These are phyloP conservation scores for Digitaria exilis DNA, from an alignment of 202 grass and related monocot species.

Conservation along the genomic window DNA sequence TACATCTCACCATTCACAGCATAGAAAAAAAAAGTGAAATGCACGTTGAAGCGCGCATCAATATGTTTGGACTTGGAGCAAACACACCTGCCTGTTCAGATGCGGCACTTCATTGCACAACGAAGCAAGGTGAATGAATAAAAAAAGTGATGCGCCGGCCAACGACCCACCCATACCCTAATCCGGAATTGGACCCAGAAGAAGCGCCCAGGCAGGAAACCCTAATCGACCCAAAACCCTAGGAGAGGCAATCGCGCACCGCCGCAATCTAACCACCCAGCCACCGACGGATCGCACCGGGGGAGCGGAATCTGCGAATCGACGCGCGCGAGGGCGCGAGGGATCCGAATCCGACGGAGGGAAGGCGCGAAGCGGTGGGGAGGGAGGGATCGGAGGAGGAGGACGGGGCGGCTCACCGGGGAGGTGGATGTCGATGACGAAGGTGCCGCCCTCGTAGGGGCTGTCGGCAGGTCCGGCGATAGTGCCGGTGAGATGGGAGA, in stretches of 20 bases:
- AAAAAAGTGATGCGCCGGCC: not conserved
- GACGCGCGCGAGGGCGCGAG: not conserved
- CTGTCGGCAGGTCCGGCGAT: too few relatives aligned
- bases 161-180: not conserved
- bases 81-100: not conserved
- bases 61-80: not conserved
- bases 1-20: not conserved
- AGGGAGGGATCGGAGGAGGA: too few relatives aligned
- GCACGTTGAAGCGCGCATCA: not conserved
- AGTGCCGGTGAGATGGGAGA: too few relatives aligned
- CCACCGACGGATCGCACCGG: not conserved
- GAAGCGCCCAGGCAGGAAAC: not conserved
- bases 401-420: too few relatives aligned
- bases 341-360: not conserved
- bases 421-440: too few relatives aligned
- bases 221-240: conserved; percentile 24
- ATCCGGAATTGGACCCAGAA: not conserved
- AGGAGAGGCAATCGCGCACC: not conserved
- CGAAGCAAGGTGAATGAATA: not conserved
- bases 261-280: not conserved
- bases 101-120: not conserved
- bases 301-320: not conserved
- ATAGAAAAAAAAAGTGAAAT: not conserved
- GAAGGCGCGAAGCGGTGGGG: not conserved
- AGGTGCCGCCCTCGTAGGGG: too few relatives aligned